Evolutionary conservation across 1,139 yeast genomes (phyloP).

Genomic region (Barnettozyma hawaiiensis): DNA sequence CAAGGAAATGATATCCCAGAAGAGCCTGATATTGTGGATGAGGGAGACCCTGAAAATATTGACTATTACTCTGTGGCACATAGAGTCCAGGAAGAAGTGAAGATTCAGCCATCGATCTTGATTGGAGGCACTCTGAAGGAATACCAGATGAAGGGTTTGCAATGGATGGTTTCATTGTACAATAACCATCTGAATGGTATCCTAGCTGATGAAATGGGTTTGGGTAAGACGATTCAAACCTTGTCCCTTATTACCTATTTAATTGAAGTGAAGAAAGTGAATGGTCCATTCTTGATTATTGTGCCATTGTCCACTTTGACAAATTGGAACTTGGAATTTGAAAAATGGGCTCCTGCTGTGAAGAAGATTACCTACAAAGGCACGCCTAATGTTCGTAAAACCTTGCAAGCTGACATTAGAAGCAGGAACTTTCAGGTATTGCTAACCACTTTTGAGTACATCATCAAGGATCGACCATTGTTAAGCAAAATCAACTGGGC

Average conservation of each 20-base stretch:
- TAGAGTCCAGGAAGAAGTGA: conserved; percentile 60
- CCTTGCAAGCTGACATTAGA: conserved; percentile 55
- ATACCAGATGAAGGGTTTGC: conserved; percentile 88
- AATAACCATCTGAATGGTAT: conserved; percentile 94
- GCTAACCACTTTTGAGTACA: conserved; percentile 74
- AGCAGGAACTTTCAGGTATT: conserved; percentile 69
- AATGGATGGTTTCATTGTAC: conserved; percentile 96
- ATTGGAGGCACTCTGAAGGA: conserved; percentile 90
- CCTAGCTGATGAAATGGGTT: conserved; percentile 91
- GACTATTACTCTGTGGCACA: conserved; percentile 83
- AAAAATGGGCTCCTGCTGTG: conserved; percentile 79
- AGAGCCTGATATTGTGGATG: conserved; percentile 30
- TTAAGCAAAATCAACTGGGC: conserved; percentile 70
- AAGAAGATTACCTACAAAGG: conserved; percentile 71
- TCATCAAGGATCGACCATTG: conserved; percentile 67
- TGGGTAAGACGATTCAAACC: conserved; percentile 85
- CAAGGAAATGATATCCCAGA: conserved; percentile 29
- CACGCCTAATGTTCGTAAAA: conserved; percentile 63
- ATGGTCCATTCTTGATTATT: conserved; percentile 71
- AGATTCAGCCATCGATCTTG: conserved; percentile 57
- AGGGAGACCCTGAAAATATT: conserved; percentile 50
- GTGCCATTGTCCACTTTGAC: conserved; percentile 82
- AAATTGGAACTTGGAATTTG: conserved; percentile 81
- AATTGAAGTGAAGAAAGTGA: conserved; percentile 59
- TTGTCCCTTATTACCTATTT: conserved; percentile 71